Percentiles rank a stretch among this genome's conserved stretches.
Conservation (phyloP, 495 filamentous ascomycete genomes). For the Lasiosphaeria hispida region DNA sequence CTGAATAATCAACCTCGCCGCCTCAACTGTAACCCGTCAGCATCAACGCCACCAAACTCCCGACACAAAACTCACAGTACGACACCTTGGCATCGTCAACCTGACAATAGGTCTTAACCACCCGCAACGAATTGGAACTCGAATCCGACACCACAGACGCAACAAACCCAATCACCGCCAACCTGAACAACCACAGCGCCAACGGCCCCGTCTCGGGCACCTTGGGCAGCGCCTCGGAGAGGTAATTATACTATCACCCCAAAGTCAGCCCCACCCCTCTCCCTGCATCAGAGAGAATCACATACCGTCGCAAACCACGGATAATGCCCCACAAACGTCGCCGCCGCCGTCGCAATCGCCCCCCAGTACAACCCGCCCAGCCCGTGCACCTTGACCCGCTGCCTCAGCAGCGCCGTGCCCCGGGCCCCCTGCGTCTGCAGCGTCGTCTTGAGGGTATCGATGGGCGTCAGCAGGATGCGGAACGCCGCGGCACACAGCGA, state of each 20-base stretch:
- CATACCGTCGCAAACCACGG: constrained; percentile 36
- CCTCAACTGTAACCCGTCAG: constrained; percentile 25
- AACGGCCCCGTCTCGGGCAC: constrained; percentile 25
- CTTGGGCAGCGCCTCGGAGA: constrained; percentile 23
- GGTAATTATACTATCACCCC: constrained; percentile 26
- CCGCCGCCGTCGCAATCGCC: constrained; percentile 33
- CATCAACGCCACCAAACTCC: neutral
- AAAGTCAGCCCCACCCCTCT: too few species aligned
- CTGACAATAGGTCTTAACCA: constrained; percentile 37
- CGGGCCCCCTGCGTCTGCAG: constrained; percentile 31
- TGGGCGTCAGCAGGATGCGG: constrained; percentile 34
- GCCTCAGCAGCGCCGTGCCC: constrained; percentile 29
- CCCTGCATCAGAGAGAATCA: too few species aligned
- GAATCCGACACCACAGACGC: constrained; percentile 33
- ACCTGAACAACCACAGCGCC: constrained; percentile 28
- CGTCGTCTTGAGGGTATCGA: constrained; percentile 37
- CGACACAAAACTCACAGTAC: constrained; percentile 25
- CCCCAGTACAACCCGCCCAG: constrained; percentile 36
- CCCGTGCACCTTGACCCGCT: constrained; percentile 34
- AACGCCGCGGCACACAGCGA: constrained; percentile 34
- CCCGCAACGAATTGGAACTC: constrained; percentile 32
- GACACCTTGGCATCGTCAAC: constrained; percentile 34
- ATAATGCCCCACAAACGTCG: constrained; percentile 36
- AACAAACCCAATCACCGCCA: constrained; percentile 34
- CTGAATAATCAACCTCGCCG: constrained; percentile 26